Conservation (phyloP, 179 eudicot genomes). For the Silene noctiflora region DNA sequence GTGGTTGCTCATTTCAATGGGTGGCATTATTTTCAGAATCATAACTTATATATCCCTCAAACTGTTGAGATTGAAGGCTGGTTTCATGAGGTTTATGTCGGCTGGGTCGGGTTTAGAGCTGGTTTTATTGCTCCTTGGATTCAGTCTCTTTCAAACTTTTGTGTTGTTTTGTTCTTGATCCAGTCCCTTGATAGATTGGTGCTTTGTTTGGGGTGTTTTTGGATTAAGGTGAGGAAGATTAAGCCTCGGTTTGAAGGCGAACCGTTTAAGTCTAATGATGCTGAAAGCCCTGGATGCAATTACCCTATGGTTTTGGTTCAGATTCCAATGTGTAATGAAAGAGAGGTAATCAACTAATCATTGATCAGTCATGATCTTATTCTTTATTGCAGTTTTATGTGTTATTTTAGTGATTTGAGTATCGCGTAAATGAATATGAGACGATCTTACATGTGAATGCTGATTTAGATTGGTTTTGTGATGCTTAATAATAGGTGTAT, state of each 20-base stretch:
- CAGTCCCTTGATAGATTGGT: constrained; percentile 58
- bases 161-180: constrained; percentile 55
- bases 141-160: constrained; percentile 47
- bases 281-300: constrained; percentile 35
- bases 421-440: neutral
- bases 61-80: constrained; percentile 41
- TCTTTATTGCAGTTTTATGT: neutral
- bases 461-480: neutral
- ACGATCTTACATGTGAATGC: too few species aligned
- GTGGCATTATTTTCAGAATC: constrained; percentile 41
- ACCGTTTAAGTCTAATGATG: constrained; percentile 37
- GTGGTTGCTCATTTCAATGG: constrained; percentile 49
- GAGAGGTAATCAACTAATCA: constrained; percentile 30
- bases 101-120: constrained; percentile 44
- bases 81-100: constrained; percentile 39
- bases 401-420: too few species aligned
- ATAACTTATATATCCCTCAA: constrained; percentile 33
- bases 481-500: constrained; percentile 42
- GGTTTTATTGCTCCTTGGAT: constrained; percentile 47
- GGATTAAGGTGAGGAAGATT: constrained; percentile 57
- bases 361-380: neutral
- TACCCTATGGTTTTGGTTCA: constrained; percentile 76
- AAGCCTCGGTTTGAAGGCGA: constrained; percentile 41
- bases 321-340: constrained; percentile 64
- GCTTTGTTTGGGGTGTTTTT: constrained; percentile 64